Evolutionary conservation across 2,329 filamentous ascomycete genomes (phyloP).

Genomic region (Ploettnerulaceae sp.): DNA sequence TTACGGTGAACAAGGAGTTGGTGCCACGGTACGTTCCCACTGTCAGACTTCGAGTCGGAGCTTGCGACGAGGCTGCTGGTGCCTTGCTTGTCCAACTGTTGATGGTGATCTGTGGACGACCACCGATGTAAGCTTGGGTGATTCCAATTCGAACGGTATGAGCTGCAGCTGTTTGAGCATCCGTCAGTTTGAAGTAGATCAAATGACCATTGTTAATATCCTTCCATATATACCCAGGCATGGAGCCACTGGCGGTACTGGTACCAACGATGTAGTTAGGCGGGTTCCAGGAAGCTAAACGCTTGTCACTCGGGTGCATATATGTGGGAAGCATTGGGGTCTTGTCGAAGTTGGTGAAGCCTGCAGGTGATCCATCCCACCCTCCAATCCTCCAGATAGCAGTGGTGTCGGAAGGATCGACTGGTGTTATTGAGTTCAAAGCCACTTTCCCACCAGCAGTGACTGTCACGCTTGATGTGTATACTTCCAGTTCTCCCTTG

Average conservation of each 20-base stretch:
- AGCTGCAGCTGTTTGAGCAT: constrained; percentile 40
- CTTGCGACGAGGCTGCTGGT: constrained; percentile 53
- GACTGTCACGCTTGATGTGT: constrained; percentile 45
- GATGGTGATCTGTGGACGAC: constrained; percentile 50
- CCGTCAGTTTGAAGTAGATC: constrained; percentile 40
- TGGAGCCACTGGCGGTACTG: constrained; percentile 30
- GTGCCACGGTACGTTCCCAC: constrained; percentile 58
- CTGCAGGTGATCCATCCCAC: constrained; percentile 36
- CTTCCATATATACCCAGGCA: constrained; percentile 41
- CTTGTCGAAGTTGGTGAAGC: constrained; percentile 25
- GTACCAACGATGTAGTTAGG: constrained; percentile 34
- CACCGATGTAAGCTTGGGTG: constrained; percentile 56
- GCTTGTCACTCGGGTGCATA: constrained; percentile 29
- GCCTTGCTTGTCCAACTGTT: constrained; percentile 48
- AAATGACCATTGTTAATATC: constrained; percentile 40
- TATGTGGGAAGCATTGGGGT: constrained; percentile 31
- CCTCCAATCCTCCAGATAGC: constrained; percentile 37
- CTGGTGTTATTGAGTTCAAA: constrained; percentile 16
- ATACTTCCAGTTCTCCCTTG: constrained; percentile 53
- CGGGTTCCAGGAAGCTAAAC: constrained; percentile 10
- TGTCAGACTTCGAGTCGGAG: constrained; percentile 60
- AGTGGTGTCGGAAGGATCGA: constrained; percentile 33
- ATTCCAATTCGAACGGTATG: constrained; percentile 59
- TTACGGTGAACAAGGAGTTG: constrained; percentile 11
- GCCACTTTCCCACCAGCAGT: constrained; percentile 40